Conservation (phyloP, 495 filamentous ascomycete genomes). For the Penicillium maclennaniae region DNA sequence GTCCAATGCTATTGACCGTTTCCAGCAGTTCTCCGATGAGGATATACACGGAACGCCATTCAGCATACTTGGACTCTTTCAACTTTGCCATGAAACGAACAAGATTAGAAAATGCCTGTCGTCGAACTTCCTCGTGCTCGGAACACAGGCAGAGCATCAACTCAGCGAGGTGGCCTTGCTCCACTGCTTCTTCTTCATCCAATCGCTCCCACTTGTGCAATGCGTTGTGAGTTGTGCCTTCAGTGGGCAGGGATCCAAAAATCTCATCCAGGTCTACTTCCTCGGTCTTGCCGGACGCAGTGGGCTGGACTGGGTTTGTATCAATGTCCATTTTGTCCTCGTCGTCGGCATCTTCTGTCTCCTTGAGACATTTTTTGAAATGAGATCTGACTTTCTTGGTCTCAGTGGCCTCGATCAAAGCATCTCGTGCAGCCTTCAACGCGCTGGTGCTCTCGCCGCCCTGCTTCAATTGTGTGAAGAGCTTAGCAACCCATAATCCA, state of each 20-base stretch:
- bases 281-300: slow-evolving; percentile 6
- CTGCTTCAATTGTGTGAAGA: slow-evolving; percentile 43
- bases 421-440: slow-evolving; percentile 41
- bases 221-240: slow-evolving; percentile 40
- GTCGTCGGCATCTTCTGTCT: slow-evolving; percentile 19
- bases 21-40: slow-evolving; percentile 75
- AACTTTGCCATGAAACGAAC: slow-evolving; percentile 62
- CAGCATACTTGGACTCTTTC: slow-evolving; percentile 66
- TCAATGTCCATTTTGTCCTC: slow-evolving; percentile 25
- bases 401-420: slow-evolving; percentile 37
- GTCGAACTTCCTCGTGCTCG: slow-evolving; percentile 64
- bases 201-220: slow-evolving; percentile 66
- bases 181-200: slow-evolving; percentile 67
- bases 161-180: slow-evolving; percentile 63
- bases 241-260: slow-evolving; percentile 38
- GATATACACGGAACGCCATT: slow-evolving; percentile 71
- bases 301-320: slow-evolving; percentile 3
- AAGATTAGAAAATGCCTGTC: slow-evolving; percentile 67
- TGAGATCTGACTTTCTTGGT: slow-evolving; percentile 33
- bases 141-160: slow-evolving; percentile 74
- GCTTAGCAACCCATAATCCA: slow-evolving; percentile 51
- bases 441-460: slow-evolving; percentile 41
- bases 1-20: slow-evolving; percentile 55
- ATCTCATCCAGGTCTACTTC: slow-evolving; percentile 37
- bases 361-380: slow-evolving; percentile 43